phyloP scores from a whole-genome alignment of 1,284 basidiomycete species.

The Ustilago xerochloae region DNA sequence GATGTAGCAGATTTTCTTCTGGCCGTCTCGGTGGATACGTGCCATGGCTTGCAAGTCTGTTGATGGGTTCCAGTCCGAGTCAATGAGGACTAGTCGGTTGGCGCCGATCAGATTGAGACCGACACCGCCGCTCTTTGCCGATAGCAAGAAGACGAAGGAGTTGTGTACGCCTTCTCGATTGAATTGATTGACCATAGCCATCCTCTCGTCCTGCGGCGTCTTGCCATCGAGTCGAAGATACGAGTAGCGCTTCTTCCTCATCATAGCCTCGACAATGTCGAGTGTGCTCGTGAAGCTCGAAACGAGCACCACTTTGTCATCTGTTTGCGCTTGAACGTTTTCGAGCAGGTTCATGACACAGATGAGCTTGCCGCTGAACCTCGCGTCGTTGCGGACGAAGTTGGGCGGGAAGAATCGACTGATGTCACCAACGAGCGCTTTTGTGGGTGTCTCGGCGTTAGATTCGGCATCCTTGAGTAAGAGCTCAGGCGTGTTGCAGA shows the following conservation, averaged over 20 bases:
- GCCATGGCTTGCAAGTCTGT: constrained; percentile 96
- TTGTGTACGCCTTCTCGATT: constrained; percentile 37
- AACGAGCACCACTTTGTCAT: constrained; percentile 73
- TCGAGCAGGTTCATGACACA: constrained; percentile 80
- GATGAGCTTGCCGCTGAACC: constrained; percentile 73
- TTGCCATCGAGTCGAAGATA: constrained; percentile 86
- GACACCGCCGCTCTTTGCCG: constrained; percentile 96
- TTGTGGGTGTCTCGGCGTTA: constrained; percentile 30
- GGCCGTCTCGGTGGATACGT: constrained; percentile 84
- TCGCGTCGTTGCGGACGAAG: constrained; percentile 40
- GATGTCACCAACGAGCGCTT: constrained; percentile 38
- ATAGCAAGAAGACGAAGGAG: constrained; percentile 85
- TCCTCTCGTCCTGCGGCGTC: constrained; percentile 59
- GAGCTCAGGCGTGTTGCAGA: constrained; percentile 91
- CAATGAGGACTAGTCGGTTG: constrained; percentile 84
- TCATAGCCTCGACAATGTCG: constrained; percentile 88
- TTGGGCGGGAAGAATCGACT: constrained; percentile 45
- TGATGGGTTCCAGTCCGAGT: constrained; percentile 94
- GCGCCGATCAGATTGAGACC: constrained; percentile 98
- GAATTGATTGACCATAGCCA: constrained; percentile 59
- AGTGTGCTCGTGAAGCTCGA: constrained; percentile 77
- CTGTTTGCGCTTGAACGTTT: constrained; percentile 75
- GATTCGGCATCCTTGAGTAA: constrained; percentile 76
- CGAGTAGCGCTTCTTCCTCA: constrained; percentile 80
- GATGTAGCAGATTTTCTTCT: constrained; percentile 86